These are phyloP conservation scores for Umbelopsis sp. DNA, from an alignment of 192 early-diverging fungal species.

Conservation along the genomic window DNA sequence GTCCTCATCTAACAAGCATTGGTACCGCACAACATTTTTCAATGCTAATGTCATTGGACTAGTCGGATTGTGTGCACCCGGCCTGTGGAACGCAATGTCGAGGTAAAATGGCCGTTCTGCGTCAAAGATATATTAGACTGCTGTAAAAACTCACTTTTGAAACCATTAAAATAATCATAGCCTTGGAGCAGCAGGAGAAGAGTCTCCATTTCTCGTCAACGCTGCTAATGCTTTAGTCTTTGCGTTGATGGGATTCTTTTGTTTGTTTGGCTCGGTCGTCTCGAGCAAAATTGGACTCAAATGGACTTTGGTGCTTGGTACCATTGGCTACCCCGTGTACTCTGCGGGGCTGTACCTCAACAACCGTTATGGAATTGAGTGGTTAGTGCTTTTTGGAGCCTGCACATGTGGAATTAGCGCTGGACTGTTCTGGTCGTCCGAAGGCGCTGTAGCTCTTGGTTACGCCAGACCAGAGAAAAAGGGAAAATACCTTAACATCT, in stretches of 20 bases:
- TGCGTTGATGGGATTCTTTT: constrained; percentile 24
- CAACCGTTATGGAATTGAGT: constrained; percentile 20
- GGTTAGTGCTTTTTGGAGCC: constrained; percentile 17
- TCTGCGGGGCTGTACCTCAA: constrained; percentile 22
- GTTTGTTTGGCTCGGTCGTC: constrained; percentile 21
- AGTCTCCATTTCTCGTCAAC: constrained; percentile 2
- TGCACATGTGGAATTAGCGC: constrained; percentile 20
- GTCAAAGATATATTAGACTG: too few relatives aligned
- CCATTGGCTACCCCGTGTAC: constrained; percentile 17
- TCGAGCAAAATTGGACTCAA: constrained; percentile 16
- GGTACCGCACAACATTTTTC: constrained; percentile 16
- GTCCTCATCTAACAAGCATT: not conserved
- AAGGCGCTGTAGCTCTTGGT: constrained; percentile 21
- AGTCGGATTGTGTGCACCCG: constrained; percentile 7
- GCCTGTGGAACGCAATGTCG: constrained; percentile 24
- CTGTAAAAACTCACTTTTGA: not conserved
- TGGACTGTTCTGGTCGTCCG: constrained; percentile 16
- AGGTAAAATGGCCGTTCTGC: not conserved
- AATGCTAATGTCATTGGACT: constrained; percentile 22
- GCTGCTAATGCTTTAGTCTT: constrained; percentile 22
- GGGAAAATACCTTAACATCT: constrained; percentile 23
- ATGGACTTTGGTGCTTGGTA: constrained; percentile 9
- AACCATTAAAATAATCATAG: not conserved
- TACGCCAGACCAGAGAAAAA: constrained; percentile 21
- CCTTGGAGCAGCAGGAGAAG: constrained; percentile 19